These are phyloP conservation scores for Gaultheria prostrata DNA, from an alignment of 148 eudicot species.

Conservation along the genomic window DNA sequence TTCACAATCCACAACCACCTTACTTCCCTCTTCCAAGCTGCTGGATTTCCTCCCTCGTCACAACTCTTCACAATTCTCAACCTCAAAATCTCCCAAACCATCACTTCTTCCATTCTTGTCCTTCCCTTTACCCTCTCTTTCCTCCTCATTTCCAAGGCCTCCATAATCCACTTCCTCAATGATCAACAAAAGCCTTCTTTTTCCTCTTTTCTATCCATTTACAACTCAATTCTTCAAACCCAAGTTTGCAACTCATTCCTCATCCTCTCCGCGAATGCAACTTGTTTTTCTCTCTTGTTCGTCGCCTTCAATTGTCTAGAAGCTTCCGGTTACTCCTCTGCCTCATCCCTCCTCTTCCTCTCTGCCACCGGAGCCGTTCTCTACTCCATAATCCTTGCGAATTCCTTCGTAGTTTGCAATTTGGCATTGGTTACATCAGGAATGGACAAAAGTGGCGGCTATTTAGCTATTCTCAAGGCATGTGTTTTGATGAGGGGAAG, in stretches of 20 bases:
- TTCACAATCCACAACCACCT: constrained; percentile 41
- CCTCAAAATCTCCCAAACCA: constrained; percentile 71
- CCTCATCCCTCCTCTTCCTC: constrained; percentile 31
- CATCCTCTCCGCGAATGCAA: constrained; percentile 61
- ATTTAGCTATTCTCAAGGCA: constrained; percentile 47
- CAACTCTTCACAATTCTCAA: constrained; percentile 40
- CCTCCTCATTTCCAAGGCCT: constrained; percentile 70
- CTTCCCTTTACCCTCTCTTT: constrained; percentile 63
- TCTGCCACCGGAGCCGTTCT: constrained; percentile 38
- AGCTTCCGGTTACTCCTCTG: constrained; percentile 26
- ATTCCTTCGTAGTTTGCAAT: constrained; percentile 53
- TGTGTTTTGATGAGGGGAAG: constrained; percentile 50
- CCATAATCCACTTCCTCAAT: constrained; percentile 36
- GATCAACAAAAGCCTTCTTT: constrained; percentile 2
- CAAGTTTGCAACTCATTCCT: constrained; percentile 44
- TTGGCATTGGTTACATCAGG: constrained; percentile 52
- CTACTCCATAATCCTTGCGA: constrained; percentile 62
- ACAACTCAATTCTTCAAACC: constrained; percentile 39
- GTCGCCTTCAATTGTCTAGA: constrained; percentile 42
- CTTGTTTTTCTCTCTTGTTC: constrained; percentile 47
- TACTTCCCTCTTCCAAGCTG: constrained; percentile 37
- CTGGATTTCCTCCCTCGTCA: constrained; percentile 45
- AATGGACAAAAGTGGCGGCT: constrained; percentile 38
- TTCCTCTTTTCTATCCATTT: constrained; percentile 25
- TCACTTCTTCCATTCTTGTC: constrained; percentile 38